Evolutionary conservation across 345 rosid genomes (phyloP).

Genomic region (Passiflora organensis): DNA sequence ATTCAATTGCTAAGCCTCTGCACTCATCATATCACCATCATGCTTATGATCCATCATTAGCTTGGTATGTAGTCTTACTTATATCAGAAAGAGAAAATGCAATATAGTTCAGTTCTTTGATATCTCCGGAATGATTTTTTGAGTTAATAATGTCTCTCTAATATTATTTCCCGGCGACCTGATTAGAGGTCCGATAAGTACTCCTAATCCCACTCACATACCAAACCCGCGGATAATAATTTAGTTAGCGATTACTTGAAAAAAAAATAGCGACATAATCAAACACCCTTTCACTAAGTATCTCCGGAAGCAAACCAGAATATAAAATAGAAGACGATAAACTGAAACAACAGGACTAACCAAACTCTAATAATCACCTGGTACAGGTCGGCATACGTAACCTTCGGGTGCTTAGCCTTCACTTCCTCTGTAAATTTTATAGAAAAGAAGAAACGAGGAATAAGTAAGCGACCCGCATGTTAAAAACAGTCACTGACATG

Average conservation of each 20-base stretch:
- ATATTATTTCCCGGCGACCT: not conserved
- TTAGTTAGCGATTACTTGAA: too few species aligned
- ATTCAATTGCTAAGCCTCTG: too few species aligned
- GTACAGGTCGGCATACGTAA: constrained; percentile 72
- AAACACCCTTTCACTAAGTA: too few species aligned
- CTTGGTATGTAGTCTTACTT: not conserved
- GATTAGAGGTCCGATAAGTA: too few species aligned
- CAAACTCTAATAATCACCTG: constrained; percentile 31
- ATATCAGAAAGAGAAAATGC: not conserved
- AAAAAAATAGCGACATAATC: too few species aligned
- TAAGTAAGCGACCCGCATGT: not conserved
- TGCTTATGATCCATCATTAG: not conserved
- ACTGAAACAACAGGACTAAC: not conserved
- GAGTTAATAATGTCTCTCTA: not conserved
- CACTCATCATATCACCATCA: too few species aligned
- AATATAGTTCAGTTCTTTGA: too few species aligned
- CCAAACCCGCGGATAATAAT: too few species aligned
- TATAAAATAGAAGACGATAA: too few species aligned
- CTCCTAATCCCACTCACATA: too few species aligned
- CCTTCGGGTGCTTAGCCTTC: constrained; percentile 71
- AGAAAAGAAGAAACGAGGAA: not conserved
- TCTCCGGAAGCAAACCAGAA: too few species aligned
- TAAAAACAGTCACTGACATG: not conserved
- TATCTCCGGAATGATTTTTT: too few species aligned
- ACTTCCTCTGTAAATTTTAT: constrained; percentile 60